These are phyloP conservation scores for Dentipellis sp. DNA, from an alignment of 768 basidiomycete species.

Conservation along the genomic window DNA sequence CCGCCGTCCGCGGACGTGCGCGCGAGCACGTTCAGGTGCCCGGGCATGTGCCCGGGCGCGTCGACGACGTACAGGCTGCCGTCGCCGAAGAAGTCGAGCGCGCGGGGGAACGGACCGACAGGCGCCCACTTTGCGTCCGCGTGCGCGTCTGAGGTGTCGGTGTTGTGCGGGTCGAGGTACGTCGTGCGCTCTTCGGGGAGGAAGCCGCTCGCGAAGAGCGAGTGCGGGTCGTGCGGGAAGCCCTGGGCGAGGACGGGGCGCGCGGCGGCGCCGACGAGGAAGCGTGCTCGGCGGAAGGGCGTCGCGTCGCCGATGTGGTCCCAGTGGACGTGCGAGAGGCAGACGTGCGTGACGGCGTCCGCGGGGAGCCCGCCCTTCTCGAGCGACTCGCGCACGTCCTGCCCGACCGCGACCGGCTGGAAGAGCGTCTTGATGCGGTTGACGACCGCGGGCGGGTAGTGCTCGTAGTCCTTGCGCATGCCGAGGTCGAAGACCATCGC, in stretches of 20 bases:
- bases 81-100: conserved; percentile 13
- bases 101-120: conserved; percentile 9
- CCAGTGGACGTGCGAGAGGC: conserved; percentile 10
- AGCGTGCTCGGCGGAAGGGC: conserved; percentile 7
- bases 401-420: background rate
- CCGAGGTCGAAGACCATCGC: conserved; percentile 12
- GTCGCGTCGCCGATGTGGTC: conserved; percentile 12
- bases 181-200: conserved; percentile 8
- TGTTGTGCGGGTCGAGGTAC: background rate
- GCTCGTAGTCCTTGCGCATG: conserved; percentile 1
- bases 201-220: background rate
- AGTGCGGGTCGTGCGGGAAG: conserved; percentile 4
- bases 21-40: conserved; percentile 14
- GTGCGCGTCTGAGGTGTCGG: background rate
- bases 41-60: conserved; percentile 13
- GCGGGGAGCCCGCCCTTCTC: conserved; percentile 7
- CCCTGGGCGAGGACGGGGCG: conserved; percentile 1
- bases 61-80: conserved; percentile 13
- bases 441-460: background rate
- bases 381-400: background rate
- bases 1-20: conserved; percentile 9
- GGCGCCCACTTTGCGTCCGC: background rate
- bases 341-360: background rate
- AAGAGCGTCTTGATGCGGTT: background rate
- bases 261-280: conserved; percentile 7